Base-by-base conservation (phyloP, 2,329 filamentous ascomycete genomes). In the Curvularia sp. region DNA sequence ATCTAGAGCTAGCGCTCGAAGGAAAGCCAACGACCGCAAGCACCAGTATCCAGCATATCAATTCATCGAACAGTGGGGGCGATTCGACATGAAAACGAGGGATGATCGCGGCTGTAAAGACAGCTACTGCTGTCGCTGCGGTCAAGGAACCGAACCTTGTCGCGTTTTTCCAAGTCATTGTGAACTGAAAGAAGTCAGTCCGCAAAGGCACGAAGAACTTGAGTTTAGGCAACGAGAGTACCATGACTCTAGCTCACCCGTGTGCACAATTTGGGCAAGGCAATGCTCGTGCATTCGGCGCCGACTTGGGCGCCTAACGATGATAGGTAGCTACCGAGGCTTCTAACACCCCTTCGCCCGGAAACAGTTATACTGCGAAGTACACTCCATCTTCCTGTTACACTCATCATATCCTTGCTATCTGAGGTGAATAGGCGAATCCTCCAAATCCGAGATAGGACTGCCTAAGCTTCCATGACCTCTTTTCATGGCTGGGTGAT, bases 61-160 rank as follows among this genome's bases (percentile, higher is more conserved):
- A 13, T 13, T 53, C 41, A 13, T 41, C 26, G 10, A 43, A 3
- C 9, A 53, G n/a, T 24, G 13, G 50, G 13, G 41, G 33, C 2
- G 15, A 15, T 7, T 20, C 30, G 13, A 35, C 30, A 35, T 12
- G 5, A 4, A 26, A 22, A 7, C 2, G 20, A 18, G 53, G 53
- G 38, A 20, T 43, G 12, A 49, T 28, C 28, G 12, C 31, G 68
- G 72, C 20, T 58, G 62, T 47, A 71, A 76, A 18, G 72, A 75
- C 43, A 60, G 75, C 12, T 68, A 57, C 8, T 51, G 63, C 71
- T 68, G 41, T 42, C 49, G 66, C 49, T 24, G 41, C 33, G 8
- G 46, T 51, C 8, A 43, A 39, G 43, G 18, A 47, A 28, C 49
- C 15, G 26, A 43, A 1, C 18, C 42, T 39, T 48, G 9, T 35